phyloP scores from a whole-genome alignment of 2,329 filamentous ascomycete genomes.

The Karstenula rhodostoma region DNA sequence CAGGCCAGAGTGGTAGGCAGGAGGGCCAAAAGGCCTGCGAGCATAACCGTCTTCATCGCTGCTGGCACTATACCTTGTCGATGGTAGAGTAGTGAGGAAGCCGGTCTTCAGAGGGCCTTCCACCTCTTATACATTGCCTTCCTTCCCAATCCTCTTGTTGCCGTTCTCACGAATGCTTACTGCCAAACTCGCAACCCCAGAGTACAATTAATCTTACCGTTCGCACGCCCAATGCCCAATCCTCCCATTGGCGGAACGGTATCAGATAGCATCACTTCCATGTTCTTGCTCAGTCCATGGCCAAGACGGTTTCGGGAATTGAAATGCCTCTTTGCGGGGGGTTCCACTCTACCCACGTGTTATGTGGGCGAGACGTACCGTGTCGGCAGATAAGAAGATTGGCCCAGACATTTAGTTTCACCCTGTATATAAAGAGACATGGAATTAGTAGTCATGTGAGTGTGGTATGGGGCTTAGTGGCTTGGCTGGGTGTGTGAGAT shows the following conservation, averaged over 20 bases:
- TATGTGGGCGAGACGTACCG: neutral
- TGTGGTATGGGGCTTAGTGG: neutral
- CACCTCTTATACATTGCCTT: neutral
- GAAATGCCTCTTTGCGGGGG: constrained; percentile 8
- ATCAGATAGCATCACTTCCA: neutral
- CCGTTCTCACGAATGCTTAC: too few relatives aligned
- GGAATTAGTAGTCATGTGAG: neutral
- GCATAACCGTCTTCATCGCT: constrained; percentile 27
- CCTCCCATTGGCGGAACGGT: neutral
- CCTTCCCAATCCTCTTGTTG: neutral
- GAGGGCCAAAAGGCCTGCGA: constrained; percentile 28
- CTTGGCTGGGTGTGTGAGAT: neutral
- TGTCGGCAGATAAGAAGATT: neutral
- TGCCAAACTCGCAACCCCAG: neutral
- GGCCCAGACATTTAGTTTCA: constrained; percentile 24
- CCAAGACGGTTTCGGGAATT: constrained; percentile 5
- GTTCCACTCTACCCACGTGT: neutral
- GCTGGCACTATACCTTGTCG: neutral
- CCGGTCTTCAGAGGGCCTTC: neutral
- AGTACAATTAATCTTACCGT: neutral
- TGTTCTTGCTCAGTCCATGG: neutral
- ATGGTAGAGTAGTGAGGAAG: constrained; percentile 1
- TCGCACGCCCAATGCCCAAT: neutral
- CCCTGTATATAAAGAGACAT: constrained; percentile 9
- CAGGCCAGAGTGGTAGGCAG: constrained; percentile 34